Conservation (phyloP, 495 filamentous ascomycete genomes). For the Penicillium diatomitis region DNA sequence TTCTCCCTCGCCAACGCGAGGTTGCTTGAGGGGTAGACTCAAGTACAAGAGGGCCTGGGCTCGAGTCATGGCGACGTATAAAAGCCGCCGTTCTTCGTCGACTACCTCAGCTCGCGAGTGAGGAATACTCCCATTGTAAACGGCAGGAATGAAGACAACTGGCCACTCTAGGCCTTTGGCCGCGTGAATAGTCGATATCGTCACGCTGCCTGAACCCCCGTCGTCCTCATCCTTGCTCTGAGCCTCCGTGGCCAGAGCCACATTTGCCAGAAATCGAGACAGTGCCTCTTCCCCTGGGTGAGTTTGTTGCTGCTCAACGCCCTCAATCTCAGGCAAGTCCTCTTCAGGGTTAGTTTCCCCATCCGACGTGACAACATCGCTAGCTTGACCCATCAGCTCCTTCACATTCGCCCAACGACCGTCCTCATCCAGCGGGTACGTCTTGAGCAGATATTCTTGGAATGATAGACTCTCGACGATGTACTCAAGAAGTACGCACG, state of each 20-base stretch:
- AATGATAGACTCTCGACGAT: conserved; percentile 67
- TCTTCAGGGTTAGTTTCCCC: conserved; percentile 48
- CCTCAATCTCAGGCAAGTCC: conserved; percentile 66
- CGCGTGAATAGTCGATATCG: conserved; percentile 93
- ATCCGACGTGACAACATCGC: conserved; percentile 42
- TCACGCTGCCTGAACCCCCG: conserved; percentile 53
- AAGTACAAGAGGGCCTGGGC: conserved; percentile 88
- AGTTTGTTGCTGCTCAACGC: conserved; percentile 54
- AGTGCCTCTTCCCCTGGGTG: conserved; percentile 55
- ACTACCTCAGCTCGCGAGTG: conserved; percentile 86
- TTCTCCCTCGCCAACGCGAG: conserved; percentile 46
- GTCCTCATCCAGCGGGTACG: conserved; percentile 69
- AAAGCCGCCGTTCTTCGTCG: conserved; percentile 80
- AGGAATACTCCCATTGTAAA: conserved; percentile 87
- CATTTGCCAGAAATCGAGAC: conserved; percentile 79
- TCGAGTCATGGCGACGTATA: conserved; percentile 98
- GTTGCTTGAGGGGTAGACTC: conserved; percentile 64
- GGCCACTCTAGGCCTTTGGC: conserved; percentile 98
- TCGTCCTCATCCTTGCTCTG: conserved; percentile 45
- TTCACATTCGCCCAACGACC: conserved; percentile 85
- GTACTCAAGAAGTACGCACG: conserved; percentile 64
- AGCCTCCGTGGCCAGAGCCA: conserved; percentile 73
- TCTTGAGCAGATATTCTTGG: conserved; percentile 58
- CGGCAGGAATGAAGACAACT: conserved; percentile 86
- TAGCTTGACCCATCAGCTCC: conserved; percentile 71